Conservation (phyloP, 2,329 filamentous ascomycete species). For the Alternaria gansuensis region DNA sequence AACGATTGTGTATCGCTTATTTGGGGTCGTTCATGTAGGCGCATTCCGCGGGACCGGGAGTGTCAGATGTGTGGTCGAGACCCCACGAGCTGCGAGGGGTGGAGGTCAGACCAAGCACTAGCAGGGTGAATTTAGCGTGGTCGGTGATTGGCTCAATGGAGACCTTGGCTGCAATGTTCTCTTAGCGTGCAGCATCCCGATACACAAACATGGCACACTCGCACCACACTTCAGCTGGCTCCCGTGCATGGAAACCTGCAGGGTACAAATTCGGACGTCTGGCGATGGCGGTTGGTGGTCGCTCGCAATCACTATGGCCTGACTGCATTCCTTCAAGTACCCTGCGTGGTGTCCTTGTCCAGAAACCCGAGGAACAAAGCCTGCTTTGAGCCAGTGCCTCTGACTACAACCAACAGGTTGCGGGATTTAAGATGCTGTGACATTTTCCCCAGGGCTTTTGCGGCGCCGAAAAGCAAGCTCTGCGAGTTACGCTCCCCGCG, state of each 20-base stretch:
- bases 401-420: neutral
- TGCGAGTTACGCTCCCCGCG: neutral
- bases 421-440: neutral
- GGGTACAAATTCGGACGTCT: neutral
- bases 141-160: neutral
- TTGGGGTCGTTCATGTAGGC: neutral
- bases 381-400: neutral
- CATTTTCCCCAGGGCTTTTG: neutral
- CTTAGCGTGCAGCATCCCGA: conserved; percentile 1
- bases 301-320: neutral
- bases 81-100: neutral
- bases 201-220: conserved; percentile 6
- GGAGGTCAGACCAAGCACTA: conserved; percentile 12
- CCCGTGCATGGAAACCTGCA: neutral
- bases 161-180: neutral
- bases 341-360: neutral
- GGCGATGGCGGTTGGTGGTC: neutral
- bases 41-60: neutral
- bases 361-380: neutral
- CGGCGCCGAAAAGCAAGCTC: conserved; percentile 1
- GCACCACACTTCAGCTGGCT: neutral
- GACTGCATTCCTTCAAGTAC: neutral
- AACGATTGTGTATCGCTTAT: neutral
- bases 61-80: neutral
- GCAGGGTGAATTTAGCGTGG: neutral